phyloP scores from a whole-genome alignment of 208 protist genomes.

The Herpetomonas tarakana region DNA sequence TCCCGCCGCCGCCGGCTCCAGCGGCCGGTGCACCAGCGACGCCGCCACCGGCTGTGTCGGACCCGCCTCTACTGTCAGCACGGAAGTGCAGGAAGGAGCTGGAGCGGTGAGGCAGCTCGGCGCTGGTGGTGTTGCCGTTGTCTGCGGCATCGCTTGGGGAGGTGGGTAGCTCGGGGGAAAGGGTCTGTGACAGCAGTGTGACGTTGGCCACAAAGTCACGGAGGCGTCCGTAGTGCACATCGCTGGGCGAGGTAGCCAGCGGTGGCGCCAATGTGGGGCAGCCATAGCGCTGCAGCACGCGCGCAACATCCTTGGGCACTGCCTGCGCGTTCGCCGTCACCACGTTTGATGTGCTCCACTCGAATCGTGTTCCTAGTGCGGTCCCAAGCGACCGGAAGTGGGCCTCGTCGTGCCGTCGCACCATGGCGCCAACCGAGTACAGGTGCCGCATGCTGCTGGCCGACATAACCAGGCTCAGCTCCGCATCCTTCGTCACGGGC shows the following conservation, averaged over 20 bases:
- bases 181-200: background rate
- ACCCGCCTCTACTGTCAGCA: background rate
- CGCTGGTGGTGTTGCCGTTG: background rate
- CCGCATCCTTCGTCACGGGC: slow-evolving; percentile 13
- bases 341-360: background rate
- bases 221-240: slow-evolving; percentile 18
- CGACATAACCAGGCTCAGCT: slow-evolving; percentile 7
- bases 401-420: slow-evolving; percentile 3
- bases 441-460: background rate
- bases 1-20: too few species aligned
- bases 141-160: background rate
- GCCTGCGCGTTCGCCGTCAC: slow-evolving; percentile 2
- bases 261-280: slow-evolving; percentile 17
- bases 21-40: background rate
- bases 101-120: slow-evolving; percentile 4
- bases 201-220: slow-evolving; percentile 1
- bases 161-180: slow-evolving; percentile 8
- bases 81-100: slow-evolving; percentile 2
- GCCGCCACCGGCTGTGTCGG: slow-evolving; percentile 1
- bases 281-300: slow-evolving; percentile 14
- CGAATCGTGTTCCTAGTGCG: background rate
- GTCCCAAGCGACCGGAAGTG: background rate
- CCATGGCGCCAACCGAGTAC: slow-evolving; percentile 4
- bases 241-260: slow-evolving; percentile 19
- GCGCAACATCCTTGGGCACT: slow-evolving; percentile 7